These are phyloP conservation scores for Diaporthe nobilis DNA, from an alignment of 2,329 filamentous ascomycete species.

Conservation along the genomic window DNA sequence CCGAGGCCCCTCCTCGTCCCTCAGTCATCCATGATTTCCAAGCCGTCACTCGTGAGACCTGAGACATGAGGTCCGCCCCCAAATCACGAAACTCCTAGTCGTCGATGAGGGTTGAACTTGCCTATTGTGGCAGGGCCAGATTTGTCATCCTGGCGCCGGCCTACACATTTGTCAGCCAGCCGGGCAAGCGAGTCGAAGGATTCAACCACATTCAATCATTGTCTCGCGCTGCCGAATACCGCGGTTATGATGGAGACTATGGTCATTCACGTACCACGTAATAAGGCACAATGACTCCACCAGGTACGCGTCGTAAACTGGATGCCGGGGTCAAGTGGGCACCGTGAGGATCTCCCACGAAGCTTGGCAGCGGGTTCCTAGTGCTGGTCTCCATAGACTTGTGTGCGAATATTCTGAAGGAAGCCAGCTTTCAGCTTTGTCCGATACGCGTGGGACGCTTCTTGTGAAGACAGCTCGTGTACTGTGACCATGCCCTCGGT, in stretches of 20 bases:
- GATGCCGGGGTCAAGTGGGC: not conserved
- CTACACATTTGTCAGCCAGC: conserved; percentile 28
- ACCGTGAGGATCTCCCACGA: not conserved
- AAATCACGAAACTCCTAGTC: not conserved
- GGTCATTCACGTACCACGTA: not conserved
- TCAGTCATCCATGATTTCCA: not conserved
- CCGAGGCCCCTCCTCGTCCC: not conserved
- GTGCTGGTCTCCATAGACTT: not conserved
- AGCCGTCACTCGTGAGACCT: not conserved
- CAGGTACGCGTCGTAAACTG: too few species aligned
- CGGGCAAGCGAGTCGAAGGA: conserved; percentile 4
- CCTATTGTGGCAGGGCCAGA: not conserved
- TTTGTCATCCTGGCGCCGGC: conserved; percentile 12
- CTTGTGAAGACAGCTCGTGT: not conserved
- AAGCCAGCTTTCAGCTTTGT: not conserved
- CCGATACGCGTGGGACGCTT: not conserved
- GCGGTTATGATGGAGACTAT: not conserved
- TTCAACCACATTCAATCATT: not conserved
- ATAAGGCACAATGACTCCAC: not conserved
- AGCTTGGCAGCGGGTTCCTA: not conserved
- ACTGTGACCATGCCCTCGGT: not conserved
- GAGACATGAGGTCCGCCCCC: not conserved
- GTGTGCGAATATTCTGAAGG: not conserved
- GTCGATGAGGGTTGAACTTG: not conserved
- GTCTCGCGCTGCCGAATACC: not conserved